These are phyloP conservation scores for Metarhizium rileyi DNA, from an alignment of 2,329 filamentous ascomycete species.

Conservation along the genomic window DNA sequence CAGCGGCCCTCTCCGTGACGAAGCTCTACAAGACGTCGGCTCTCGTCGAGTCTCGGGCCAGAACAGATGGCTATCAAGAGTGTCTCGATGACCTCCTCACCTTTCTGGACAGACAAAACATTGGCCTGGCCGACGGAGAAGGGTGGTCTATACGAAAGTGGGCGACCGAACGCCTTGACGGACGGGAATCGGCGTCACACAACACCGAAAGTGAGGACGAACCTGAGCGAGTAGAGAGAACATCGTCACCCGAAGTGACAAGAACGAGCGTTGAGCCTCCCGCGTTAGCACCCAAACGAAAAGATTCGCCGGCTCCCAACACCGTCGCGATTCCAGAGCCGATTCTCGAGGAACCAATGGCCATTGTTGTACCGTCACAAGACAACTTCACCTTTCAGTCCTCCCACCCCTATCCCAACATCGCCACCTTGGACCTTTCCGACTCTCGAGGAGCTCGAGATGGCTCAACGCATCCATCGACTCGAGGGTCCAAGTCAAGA, in stretches of 20 bases:
- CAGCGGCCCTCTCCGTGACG: slow-evolving; percentile 85
- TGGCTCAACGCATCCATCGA: slow-evolving; percentile 16
- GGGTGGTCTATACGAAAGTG: slow-evolving; percentile 53
- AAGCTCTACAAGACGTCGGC: slow-evolving; percentile 93
- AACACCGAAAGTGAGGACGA: slow-evolving; percentile 62
- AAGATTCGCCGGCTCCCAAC: slow-evolving; percentile 18
- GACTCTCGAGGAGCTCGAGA: slow-evolving; percentile 37
- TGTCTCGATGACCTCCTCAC: slow-evolving; percentile 81
- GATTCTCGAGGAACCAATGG: slow-evolving; percentile 21
- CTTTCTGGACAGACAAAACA: slow-evolving; percentile 73
- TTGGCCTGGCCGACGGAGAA: slow-evolving; percentile 73
- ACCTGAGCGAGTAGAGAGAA: slow-evolving; percentile 49
- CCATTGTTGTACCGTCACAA: slow-evolving; percentile 42
- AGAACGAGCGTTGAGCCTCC: slow-evolving; percentile 35
- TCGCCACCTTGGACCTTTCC: slow-evolving; percentile 51
- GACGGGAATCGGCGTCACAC: slow-evolving; percentile 43
- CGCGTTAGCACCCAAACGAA: slow-evolving; percentile 13
- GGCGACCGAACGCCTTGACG: slow-evolving; percentile 61
- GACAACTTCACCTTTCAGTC: slow-evolving; percentile 64
- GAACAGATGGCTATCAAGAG: slow-evolving; percentile 82
- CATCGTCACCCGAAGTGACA: slow-evolving; percentile 48
- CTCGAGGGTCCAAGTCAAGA: slow-evolving; percentile 20
- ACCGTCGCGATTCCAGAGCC: slow-evolving; percentile 14
- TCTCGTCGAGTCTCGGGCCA: slow-evolving; percentile 63
- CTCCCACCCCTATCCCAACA: slow-evolving; percentile 47